Evolutionary conservation across 495 filamentous ascomycete genomes (phyloP).

Genomic region (Hypoxylon lienhwacheense): DNA sequence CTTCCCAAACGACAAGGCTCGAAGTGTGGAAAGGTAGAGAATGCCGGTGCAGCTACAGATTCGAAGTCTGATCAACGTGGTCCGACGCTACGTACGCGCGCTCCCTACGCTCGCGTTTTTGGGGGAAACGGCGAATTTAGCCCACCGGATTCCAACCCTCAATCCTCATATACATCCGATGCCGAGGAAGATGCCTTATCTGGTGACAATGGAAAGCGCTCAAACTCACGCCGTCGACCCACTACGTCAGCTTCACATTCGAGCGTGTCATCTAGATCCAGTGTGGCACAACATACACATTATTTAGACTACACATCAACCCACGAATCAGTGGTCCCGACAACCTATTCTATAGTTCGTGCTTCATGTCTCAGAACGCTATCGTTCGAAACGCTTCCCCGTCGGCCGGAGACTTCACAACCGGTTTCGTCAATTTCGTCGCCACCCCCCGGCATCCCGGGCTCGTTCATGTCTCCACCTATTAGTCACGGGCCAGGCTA

Average conservation of each 20-base stretch:
- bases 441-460: constrained; percentile 18
- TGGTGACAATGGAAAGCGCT: constrained; percentile 5
- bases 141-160: constrained; percentile 44
- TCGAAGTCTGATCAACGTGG: constrained; percentile 41
- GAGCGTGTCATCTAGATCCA: constrained; percentile 47
- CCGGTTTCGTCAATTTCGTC: constrained; percentile 18
- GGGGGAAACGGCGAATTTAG: constrained; percentile 42
- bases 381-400: constrained; percentile 81
- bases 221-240: constrained; percentile 26
- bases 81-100: constrained; percentile 51
- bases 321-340: constrained; percentile 71
- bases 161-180: constrained; percentile 48
- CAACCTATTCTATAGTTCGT: constrained; percentile 81
- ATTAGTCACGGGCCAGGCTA: constrained; percentile 35
- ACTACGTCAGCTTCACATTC: constrained; percentile 46
- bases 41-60: constrained; percentile 25
- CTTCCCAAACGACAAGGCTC: constrained; percentile 56
- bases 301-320: constrained; percentile 85
- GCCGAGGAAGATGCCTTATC: constrained; percentile 48
- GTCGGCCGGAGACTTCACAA: constrained; percentile 49
- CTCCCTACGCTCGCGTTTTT: constrained; percentile 54
- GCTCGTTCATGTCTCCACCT: constrained; percentile 41
- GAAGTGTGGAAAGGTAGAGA: constrained; percentile 33
- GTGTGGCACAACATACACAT: constrained; percentile 72
- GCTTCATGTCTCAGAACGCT: constrained; percentile 84